These are phyloP conservation scores for Maudiozyma serrabonitensis DNA, from an alignment of 805 yeast species.

Conservation along the genomic window DNA sequence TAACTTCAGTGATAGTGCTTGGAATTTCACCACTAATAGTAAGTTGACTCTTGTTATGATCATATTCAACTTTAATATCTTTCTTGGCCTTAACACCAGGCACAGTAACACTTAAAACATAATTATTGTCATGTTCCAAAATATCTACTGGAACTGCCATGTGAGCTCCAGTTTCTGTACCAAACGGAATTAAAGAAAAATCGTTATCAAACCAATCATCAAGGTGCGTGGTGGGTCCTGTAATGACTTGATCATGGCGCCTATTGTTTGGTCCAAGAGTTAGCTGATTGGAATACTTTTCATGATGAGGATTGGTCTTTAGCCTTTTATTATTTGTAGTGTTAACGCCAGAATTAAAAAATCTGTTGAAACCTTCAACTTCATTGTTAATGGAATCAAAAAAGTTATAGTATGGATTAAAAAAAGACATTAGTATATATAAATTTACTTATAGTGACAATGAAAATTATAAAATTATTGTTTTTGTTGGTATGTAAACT, in stretches of 20 bases:
- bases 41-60: constrained; percentile 36
- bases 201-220: constrained; percentile 20
- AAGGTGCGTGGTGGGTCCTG: constrained; percentile 4
- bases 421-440: constrained; percentile 23
- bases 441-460: too few species aligned
- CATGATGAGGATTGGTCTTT: constrained; percentile 8
- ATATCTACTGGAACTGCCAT: constrained; percentile 39
- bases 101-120: constrained; percentile 35
- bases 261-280: background rate
- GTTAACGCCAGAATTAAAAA: constrained; percentile 23
- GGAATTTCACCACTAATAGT: constrained; percentile 37
- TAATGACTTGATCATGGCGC: background rate
- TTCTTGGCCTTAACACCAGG: constrained; percentile 40
- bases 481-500: too few species aligned
- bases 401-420: constrained; percentile 37
- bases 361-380: constrained; percentile 31
- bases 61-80: constrained; percentile 36
- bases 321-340: constrained; percentile 13
- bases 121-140: constrained; percentile 34
- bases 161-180: constrained; percentile 10
- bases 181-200: constrained; percentile 21
- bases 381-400: constrained; percentile 36
- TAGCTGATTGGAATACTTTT: constrained; percentile 1
- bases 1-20: constrained; percentile 12
- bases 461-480: too few species aligned